phyloP scores from a whole-genome alignment of 2,329 filamentous ascomycete genomes.

The Neofusicoccum parvum region DNA sequence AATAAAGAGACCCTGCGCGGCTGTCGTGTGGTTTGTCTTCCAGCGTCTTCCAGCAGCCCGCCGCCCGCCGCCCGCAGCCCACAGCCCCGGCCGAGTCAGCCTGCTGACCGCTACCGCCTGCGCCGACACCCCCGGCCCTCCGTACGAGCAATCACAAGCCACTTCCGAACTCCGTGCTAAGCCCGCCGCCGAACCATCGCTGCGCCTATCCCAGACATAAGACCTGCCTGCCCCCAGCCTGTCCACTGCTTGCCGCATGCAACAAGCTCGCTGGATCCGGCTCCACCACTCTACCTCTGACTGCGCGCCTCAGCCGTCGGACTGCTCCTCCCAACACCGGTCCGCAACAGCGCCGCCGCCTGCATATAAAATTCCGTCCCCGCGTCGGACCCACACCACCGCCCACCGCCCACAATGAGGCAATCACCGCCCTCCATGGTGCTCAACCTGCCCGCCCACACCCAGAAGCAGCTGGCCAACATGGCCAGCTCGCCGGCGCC shows the following conservation, averaged over 20 bases:
- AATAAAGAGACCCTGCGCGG: too few relatives aligned
- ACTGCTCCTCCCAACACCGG: too few relatives aligned
- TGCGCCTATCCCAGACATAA: neutral
- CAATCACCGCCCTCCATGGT: constrained; percentile 2
- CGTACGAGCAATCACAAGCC: constrained; percentile 20
- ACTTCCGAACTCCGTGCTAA: constrained; percentile 8
- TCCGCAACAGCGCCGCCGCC: neutral
- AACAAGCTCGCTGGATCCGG: constrained; percentile 2
- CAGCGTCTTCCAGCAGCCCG: neutral
- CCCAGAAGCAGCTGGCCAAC: constrained; percentile 20
- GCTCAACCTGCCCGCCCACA: constrained; percentile 19
- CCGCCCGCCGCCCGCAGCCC: neutral
- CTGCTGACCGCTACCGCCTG: neutral
- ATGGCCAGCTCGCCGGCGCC: constrained; percentile 6
- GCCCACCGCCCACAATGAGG: neutral
- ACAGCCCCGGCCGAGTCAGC: neutral
- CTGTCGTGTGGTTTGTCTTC: neutral
- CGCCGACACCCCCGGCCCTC: neutral
- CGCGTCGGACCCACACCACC: neutral
- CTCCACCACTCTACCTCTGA: neutral
- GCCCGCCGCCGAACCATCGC: neutral
- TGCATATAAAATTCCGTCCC: neutral
- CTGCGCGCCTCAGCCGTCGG: neutral
- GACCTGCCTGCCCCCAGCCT: neutral
- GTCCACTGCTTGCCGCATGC: neutral